Evolutionary conservation across 2,329 filamentous ascomycete genomes (phyloP).

Genomic region (Aspergillus costaricaensis): DNA sequence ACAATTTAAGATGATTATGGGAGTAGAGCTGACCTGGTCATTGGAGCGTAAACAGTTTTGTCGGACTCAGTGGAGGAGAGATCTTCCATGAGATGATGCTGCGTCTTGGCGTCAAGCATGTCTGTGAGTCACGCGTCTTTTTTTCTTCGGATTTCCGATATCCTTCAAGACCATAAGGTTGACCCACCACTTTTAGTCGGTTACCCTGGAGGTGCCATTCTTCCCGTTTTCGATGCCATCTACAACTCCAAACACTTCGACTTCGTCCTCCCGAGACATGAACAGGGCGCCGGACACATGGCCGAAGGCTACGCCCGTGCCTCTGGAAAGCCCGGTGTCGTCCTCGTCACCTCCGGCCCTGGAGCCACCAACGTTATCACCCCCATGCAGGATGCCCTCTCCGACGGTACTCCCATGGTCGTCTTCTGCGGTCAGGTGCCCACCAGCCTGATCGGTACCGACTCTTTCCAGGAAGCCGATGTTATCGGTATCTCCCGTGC

Average conservation of each 20-base stretch:
- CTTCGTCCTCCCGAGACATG: conserved; percentile 91
- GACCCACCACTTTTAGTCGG: conserved; percentile 8
- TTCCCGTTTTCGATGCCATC: conserved; percentile 97
- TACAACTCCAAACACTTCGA: conserved; percentile 98
- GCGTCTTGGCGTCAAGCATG: conserved; percentile 84
- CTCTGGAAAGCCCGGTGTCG: conserved; percentile 90
- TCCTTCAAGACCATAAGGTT: background rate
- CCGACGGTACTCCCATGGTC: conserved; percentile 92
- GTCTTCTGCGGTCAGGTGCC: conserved; percentile 94
- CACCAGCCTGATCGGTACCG: conserved; percentile 86
- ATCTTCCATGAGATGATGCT: conserved; percentile 99
- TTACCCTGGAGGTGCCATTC: conserved; percentile 75
- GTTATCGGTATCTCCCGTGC: conserved; percentile 89
- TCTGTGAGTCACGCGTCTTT: conserved; percentile 66
- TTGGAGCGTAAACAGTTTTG: conserved; percentile 62
- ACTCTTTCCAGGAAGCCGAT: conserved; percentile 97
- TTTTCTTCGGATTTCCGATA: background rate
- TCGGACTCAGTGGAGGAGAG: conserved; percentile 91
- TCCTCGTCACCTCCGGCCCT: conserved; percentile 93
- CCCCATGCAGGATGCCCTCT: conserved; percentile 92
- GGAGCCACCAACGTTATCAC: conserved; percentile 96
- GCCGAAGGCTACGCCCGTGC: conserved; percentile 94
- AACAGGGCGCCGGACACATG: conserved; percentile 98
- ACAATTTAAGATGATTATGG: background rate
- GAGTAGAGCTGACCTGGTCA: conserved; percentile 12